phyloP scores from a whole-genome alignment of 1,284 basidiomycete species.

The Porogramme epimiltina region DNA sequence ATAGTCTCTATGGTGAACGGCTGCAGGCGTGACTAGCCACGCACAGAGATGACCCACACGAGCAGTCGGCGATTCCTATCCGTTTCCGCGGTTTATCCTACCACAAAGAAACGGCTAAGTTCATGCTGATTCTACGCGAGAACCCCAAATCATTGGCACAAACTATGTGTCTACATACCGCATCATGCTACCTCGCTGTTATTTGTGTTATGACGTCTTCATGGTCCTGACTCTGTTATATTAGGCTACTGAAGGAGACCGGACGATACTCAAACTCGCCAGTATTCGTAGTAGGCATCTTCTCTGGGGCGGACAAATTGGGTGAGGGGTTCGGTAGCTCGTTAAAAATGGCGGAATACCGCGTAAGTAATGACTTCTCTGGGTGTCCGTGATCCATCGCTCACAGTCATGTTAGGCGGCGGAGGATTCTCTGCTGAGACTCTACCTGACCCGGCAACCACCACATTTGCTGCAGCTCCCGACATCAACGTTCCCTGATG shows the following conservation, averaged over 20 bases:
- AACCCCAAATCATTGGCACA: no score
- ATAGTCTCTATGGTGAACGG: no score
- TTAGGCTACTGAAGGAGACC: slow-evolving; percentile 91
- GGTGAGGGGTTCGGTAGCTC: slow-evolving; percentile 96
- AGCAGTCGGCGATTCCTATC: no score
- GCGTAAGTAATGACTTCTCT: slow-evolving; percentile 51
- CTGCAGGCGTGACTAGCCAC: no score
- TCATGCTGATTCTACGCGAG: no score
- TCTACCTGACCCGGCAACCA: slow-evolving; percentile 80
- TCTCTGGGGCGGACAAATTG: slow-evolving; percentile 85
- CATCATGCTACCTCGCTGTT: no score
- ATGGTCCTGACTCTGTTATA: no score
- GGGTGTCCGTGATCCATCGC: slow-evolving; percentile 7
- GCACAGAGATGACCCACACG: no score
- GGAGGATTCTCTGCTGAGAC: slow-evolving; percentile 79
- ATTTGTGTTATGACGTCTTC: no score
- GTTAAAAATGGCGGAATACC: slow-evolving; percentile 93
- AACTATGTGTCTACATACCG: no score
- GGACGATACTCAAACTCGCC: slow-evolving; percentile 89
- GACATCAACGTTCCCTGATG: slow-evolving; percentile 63
- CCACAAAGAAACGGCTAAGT: no score
- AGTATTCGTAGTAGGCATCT: slow-evolving; percentile 92
- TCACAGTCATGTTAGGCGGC: slow-evolving; percentile 58
- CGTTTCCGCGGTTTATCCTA: no score
- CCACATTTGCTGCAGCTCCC: slow-evolving; percentile 66